phyloP scores from a whole-genome alignment of 164 flowering plant genomes.

The Cinnamomum chago region DNA sequence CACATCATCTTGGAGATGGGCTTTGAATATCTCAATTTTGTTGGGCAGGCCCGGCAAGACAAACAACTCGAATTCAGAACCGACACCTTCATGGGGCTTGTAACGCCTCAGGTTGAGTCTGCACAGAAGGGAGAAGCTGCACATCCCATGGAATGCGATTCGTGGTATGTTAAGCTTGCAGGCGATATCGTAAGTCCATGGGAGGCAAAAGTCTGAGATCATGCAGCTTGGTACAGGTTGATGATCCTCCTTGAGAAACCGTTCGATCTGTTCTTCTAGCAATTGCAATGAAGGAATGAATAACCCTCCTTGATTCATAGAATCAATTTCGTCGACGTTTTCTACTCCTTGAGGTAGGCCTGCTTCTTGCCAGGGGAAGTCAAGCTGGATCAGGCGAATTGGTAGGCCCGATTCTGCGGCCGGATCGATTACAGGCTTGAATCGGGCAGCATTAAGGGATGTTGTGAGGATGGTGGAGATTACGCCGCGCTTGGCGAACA shows the following conservation, averaged over 20 bases:
- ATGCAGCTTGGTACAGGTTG: conserved; percentile 40
- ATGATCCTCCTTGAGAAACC: conserved; percentile 9
- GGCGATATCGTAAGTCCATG: conserved; percentile 39
- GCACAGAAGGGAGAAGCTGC: conserved; percentile 30
- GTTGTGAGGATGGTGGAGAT: conserved; percentile 50
- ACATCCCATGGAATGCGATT: conserved; percentile 32
- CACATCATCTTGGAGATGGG: conserved; percentile 16
- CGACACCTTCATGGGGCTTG: conserved; percentile 17
- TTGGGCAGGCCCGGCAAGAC: conserved; percentile 36
- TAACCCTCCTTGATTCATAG: conserved; percentile 6
- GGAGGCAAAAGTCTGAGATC: conserved; percentile 34
- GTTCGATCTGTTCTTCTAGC: conserved; percentile 39
- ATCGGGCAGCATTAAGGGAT: conserved; percentile 34
- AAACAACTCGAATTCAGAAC: conserved; percentile 27
- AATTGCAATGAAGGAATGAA: conserved; percentile 30
- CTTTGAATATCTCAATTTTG: conserved; percentile 22
- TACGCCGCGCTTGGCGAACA: conserved; percentile 35
- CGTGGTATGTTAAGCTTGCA: conserved; percentile 37
- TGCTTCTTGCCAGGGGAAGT: conserved; percentile 28
- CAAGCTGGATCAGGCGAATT: conserved; percentile 20
- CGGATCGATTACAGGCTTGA: conserved; percentile 14
- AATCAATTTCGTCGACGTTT: conserved; percentile 35
- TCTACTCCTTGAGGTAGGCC: conserved; percentile 58
- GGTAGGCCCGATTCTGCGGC: conserved; percentile 20
- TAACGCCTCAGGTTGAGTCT: conserved; percentile 4